Evolutionary conservation across 2,329 filamentous ascomycete genomes (phyloP).

Genomic region (Alternaria sp.): DNA sequence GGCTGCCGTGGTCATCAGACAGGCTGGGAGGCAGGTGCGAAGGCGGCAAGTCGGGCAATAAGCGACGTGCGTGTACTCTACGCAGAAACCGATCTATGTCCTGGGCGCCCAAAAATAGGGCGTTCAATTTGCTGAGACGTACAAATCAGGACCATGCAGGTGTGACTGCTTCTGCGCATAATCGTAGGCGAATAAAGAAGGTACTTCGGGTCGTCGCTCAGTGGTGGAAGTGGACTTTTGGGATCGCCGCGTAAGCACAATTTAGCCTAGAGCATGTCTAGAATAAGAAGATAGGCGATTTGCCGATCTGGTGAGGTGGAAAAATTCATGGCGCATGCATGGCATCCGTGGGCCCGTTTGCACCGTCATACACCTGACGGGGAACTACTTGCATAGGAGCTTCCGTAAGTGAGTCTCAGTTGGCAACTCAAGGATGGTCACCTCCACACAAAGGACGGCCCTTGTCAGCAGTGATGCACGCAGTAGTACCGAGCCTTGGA

Average conservation of each 20-base stretch:
- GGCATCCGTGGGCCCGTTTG: constrained; percentile 13
- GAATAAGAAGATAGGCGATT: constrained; percentile 17
- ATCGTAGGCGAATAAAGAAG: constrained; percentile 18
- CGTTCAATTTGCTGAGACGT: constrained; percentile 18
- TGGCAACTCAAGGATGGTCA: neutral
- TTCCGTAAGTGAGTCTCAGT: constrained; percentile 3
- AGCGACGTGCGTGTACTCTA: constrained; percentile 17
- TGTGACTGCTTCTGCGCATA: constrained; percentile 22
- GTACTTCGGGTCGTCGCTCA: constrained; percentile 14
- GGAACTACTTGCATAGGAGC: constrained; percentile 9
- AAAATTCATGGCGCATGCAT: constrained; percentile 18
- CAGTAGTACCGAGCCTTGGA: constrained; percentile 16
- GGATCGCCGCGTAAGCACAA: constrained; percentile 22
- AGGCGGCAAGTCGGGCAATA: constrained; percentile 25
- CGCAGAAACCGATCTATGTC: constrained; percentile 25
- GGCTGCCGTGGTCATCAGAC: constrained; percentile 23
- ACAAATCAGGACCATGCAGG: constrained; percentile 23
- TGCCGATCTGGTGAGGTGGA: constrained; percentile 20
- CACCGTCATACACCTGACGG: constrained; percentile 24
- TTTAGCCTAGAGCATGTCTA: constrained; percentile 20
- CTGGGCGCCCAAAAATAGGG: constrained; percentile 30
- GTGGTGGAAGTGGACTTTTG: constrained; percentile 14
- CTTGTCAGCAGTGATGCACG: constrained; percentile 16
- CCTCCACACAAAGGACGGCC: constrained; percentile 1
- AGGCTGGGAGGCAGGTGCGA: constrained; percentile 16